A percentile compares a stretch with the other conserved stretches of the same genome.
Conservation (phyloP, 2,329 filamentous ascomycete species). For the Cladosporium sp. region DNA sequence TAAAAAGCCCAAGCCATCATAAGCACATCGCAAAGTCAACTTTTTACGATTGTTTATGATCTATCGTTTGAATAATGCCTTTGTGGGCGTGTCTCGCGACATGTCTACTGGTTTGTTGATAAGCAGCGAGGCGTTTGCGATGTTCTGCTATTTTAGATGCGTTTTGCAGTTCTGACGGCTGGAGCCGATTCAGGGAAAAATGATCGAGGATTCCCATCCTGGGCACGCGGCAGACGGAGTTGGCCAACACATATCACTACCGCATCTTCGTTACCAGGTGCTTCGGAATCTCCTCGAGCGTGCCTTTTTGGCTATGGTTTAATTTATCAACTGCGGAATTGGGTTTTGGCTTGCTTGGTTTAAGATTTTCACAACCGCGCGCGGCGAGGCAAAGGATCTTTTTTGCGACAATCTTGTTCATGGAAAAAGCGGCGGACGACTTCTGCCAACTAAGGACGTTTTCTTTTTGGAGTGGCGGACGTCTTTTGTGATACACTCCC, state of each 20-base stretch:
- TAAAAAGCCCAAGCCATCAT: constrained; percentile 38
- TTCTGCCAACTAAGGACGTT: not conserved
- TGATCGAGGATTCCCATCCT: not conserved
- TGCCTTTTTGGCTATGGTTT: not conserved
- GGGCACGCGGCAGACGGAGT: not conserved
- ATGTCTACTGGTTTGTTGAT: not conserved
- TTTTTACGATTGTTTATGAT: not conserved
- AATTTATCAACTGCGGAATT: not conserved
- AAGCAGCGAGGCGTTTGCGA: constrained; percentile 6
- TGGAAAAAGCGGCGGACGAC: not conserved
- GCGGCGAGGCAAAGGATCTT: not conserved
- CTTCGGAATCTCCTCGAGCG: not conserved
- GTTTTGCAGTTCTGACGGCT: not conserved
- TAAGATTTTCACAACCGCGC: not conserved
- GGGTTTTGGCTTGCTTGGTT: not conserved
- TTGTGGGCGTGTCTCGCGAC: not conserved
- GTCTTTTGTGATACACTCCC: constrained; percentile 6
- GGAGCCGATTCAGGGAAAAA: not conserved
- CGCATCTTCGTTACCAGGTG: not conserved
- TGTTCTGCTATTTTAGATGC: not conserved
- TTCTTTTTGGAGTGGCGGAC: not conserved
- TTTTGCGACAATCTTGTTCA: not conserved
- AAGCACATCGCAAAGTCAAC: not conserved
- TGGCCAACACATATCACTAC: not conserved
- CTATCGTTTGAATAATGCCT: not conserved